Base-by-base conservation (phyloP, 1,284 basidiomycete species). In the Cerioporus squamosus region DNA sequence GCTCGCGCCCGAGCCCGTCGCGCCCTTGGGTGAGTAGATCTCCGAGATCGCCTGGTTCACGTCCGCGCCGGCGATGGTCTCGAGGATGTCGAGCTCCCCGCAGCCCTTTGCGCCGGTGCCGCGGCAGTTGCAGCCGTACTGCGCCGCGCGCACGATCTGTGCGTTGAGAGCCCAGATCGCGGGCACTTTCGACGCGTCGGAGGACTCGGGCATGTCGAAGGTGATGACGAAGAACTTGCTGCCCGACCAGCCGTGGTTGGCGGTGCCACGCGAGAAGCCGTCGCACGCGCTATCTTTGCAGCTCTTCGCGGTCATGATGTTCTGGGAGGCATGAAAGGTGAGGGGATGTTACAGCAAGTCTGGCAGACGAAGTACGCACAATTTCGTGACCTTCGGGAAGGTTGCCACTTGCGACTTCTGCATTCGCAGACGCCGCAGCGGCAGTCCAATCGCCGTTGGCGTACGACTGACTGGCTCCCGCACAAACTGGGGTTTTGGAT, bases 51-150 rank as follows among this genome's bases (percentile, higher is more conserved):
- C 71, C 45, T 70, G 63, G 51, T 65, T 55, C 9, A 53, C 36
- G 60, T 67, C 61, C 46, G 59, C 31, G 44, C 59, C 61, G 51
- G 49, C 39, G 60, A 72, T 62, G 24, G 65, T 67, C 67, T 73
- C 72, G 52, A 71, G 66, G 56, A 73, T 64, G 66, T 73, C 72
- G 56, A 70, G 61, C 61, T 73, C 72, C 50, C 70, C 72, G 57
- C 72, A 73, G 22, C 70, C 69, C 44, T 62, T 63, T 2, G 55
- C 40, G 40, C 60, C 61, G 42, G 66, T 66, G 54, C 68, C 68
- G 40, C 72, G 72, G 69, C 72, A 73, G 67, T 73, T 73, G 68
- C 72, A 73, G 53, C 72, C 72, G 64, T 73, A 73, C 58, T 73
- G 67, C 33, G 72, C 72, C 10, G 68, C 44, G 61, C 71, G 69